Conservation (phyloP, 345 rosid species). For the Brassica napus region DNA sequence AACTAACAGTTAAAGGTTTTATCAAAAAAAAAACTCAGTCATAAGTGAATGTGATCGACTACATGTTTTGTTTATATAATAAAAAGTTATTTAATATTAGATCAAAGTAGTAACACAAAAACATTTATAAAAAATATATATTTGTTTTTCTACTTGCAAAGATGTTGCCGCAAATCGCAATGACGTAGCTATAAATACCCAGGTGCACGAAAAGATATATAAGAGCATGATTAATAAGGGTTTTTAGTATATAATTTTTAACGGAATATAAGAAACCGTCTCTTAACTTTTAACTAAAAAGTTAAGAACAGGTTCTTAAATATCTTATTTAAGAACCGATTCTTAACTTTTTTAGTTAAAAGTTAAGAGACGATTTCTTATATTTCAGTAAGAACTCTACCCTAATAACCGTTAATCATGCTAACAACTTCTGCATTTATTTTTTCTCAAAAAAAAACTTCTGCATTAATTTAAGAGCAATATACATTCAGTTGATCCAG, state of each 20-base stretch:
- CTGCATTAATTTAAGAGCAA: neutral
- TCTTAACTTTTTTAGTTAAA: no score
- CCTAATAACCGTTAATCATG: no score
- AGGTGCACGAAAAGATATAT: neutral
- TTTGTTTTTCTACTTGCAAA: neutral
- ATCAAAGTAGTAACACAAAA: neutral
- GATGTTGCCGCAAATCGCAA: slow-evolving; percentile 14
- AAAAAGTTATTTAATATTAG: neutral
- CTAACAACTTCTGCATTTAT: neutral
- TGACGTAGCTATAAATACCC: neutral
- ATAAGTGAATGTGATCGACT: neutral
- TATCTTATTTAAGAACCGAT: no score
- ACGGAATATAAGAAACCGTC: no score
- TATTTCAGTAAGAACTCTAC: no score
- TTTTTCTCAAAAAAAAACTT: neutral
- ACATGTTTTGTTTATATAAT: neutral
- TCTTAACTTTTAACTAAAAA: no score
- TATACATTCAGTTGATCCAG: neutral
- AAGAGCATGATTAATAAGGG: no score
- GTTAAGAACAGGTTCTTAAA: no score
- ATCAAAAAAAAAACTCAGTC: no score
- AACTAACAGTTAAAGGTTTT: neutral
- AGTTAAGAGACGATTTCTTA: no score
- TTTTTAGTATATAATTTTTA: no score
- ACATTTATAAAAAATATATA: neutral